Percentiles rank a stretch among this genome's conserved stretches.
phyloP scores from a whole-genome alignment of 192 early-diverging fungal genomes.

The Coemansia sp. region DNA sequence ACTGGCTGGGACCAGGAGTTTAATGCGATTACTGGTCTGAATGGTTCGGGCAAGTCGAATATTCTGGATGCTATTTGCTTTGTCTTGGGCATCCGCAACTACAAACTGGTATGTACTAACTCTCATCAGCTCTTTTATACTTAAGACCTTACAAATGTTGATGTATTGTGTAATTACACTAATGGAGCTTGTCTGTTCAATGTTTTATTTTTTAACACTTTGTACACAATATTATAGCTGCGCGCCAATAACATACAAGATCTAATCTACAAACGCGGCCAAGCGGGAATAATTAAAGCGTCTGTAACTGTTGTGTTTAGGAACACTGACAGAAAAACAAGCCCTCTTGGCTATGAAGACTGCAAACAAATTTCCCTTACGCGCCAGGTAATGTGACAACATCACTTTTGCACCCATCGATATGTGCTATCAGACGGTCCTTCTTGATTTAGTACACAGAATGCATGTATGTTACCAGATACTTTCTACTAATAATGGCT shows the following conservation, averaged over 20 bases:
- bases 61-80: constrained; percentile 99
- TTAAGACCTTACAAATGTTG: not conserved
- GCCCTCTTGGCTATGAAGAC: constrained; percentile 87
- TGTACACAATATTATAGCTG: constrained; percentile 53
- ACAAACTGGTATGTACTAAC: constrained; percentile 70
- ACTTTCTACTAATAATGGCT: not conserved
- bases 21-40: constrained; percentile 98
- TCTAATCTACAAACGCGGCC: constrained; percentile 98
- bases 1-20: constrained; percentile 98
- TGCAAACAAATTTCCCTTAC: constrained; percentile 89
- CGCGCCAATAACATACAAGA: constrained; percentile 93
- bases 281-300: constrained; percentile 97
- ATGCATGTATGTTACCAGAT: too few relatives aligned
- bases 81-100: constrained; percentile 92
- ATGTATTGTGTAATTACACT: too few relatives aligned
- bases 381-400: constrained; percentile 71
- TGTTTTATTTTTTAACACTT: not conserved
- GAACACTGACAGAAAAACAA: constrained; percentile 80
- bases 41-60: constrained; percentile 98
- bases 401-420: not conserved
- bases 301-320: constrained; percentile 97
- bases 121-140: not conserved
- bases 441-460: too few relatives aligned
- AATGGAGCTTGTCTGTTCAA: too few relatives aligned
- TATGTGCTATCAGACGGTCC: not conserved